Conservation (phyloP, 2,329 filamentous ascomycete genomes). For the Fusarium coicis region DNA sequence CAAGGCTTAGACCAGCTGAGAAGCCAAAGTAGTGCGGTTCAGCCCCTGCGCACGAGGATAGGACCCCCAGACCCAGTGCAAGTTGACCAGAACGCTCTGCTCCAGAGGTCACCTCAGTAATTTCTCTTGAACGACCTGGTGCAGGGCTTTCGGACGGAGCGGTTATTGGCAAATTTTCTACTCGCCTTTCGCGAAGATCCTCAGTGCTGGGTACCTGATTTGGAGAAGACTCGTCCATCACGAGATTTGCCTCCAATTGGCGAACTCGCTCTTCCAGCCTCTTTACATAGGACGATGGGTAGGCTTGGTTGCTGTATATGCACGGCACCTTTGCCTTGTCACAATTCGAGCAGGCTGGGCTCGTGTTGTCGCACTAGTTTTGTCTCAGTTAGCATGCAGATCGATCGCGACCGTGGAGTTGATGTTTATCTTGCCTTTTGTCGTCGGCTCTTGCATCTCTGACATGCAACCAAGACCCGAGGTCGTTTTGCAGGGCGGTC, state of each 20-base stretch:
- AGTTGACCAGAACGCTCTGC: not conserved
- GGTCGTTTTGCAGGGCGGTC: not conserved
- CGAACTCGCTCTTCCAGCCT: not conserved
- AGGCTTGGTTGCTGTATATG: not conserved
- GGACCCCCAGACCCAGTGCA: not conserved
- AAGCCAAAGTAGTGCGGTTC: not conserved
- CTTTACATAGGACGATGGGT: not conserved
- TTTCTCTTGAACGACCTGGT: not conserved
- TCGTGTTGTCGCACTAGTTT: not conserved
- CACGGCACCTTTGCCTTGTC: not conserved
- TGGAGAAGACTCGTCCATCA: not conserved
- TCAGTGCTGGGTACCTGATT: not conserved
- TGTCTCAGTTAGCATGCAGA: not conserved
- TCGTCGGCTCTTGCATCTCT: not conserved
- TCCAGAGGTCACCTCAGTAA: not conserved
- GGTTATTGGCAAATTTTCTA: not conserved
- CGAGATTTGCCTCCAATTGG: not conserved
- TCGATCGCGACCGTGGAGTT: not conserved
- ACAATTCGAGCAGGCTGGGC: not conserved
- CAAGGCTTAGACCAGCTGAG: not conserved
- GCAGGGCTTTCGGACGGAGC: not conserved
- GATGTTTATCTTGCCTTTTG: not conserved
- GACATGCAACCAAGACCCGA: not conserved
- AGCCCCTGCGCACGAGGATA: not conserved
- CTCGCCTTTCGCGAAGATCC: not conserved